Conservation (phyloP, 1,139 yeast species). For the Scheffersomyces parashehatae region DNA sequence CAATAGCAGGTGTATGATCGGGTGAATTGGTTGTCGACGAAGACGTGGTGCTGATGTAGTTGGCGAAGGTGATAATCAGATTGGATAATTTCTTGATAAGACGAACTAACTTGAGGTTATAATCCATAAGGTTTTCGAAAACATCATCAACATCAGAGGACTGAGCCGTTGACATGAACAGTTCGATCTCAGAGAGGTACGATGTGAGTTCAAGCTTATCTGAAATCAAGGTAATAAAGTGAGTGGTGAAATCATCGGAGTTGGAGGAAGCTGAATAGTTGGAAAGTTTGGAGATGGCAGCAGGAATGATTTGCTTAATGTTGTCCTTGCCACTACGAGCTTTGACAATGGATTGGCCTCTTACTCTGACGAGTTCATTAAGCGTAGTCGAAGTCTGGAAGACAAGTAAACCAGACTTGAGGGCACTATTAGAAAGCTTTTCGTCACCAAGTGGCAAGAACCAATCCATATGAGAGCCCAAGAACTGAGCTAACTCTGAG, state of each 20-base stretch:
- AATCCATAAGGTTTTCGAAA: constrained; percentile 45
- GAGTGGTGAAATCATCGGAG: constrained; percentile 10
- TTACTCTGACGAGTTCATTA: constrained; percentile 20
- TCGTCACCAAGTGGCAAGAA: constrained; percentile 9
- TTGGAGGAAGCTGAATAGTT: constrained; percentile 8
- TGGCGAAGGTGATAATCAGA: constrained; percentile 35
- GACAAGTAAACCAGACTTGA: constrained; percentile 1
- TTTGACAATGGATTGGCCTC: constrained; percentile 15
- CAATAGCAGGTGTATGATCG: not conserved
- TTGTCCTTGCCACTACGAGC: constrained; percentile 1
- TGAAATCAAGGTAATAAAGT: constrained; percentile 23
- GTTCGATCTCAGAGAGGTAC: constrained; percentile 30
- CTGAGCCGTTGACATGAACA: constrained; percentile 12
- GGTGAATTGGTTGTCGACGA: constrained; percentile 6
- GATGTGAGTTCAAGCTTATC: constrained; percentile 32
- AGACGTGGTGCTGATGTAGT: constrained; percentile 11
- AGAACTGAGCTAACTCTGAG: constrained; percentile 15
- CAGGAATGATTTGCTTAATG: not conserved
- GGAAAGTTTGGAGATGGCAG: constrained; percentile 1
- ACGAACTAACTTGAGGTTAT: constrained; percentile 48
- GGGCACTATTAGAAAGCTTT: not conserved
- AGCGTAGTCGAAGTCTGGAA: constrained; percentile 8
- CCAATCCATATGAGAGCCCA: constrained; percentile 15
- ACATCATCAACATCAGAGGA: constrained; percentile 49
- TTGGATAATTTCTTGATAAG: constrained; percentile 41